phyloP scores from a whole-genome alignment of 225 moss, liverwort and hornwort species.

The Sphagnum contortum region DNA sequence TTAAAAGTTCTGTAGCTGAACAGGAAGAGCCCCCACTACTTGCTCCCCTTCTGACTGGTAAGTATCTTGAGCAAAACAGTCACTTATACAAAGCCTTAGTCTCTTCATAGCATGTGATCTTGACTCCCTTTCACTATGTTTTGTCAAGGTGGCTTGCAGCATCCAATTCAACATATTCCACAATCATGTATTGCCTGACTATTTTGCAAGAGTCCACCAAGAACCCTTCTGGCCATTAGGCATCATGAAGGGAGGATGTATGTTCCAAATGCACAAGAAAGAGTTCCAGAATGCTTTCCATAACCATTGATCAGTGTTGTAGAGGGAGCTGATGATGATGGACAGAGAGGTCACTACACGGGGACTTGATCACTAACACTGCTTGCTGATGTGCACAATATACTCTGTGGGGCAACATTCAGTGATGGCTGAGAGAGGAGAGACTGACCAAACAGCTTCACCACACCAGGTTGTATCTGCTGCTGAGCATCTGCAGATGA shows the following conservation, averaged over 20 bases:
- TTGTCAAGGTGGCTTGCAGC: slow-evolving; percentile 19
- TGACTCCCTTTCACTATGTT: slow-evolving; percentile 25
- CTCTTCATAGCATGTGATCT: slow-evolving; percentile 36
- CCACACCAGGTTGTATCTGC: slow-evolving; percentile 66
- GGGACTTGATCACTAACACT: slow-evolving; percentile 24
- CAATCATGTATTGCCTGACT: slow-evolving; percentile 24
- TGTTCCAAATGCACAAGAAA: slow-evolving; percentile 29
- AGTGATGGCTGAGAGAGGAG: slow-evolving; percentile 81
- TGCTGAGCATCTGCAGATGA: slow-evolving; percentile 48
- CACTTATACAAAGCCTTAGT: slow-evolving; percentile 15
- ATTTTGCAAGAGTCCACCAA: slow-evolving; percentile 24
- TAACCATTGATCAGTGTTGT: too few relatives aligned
- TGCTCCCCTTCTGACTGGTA: slow-evolving; percentile 19
- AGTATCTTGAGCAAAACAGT: slow-evolving; percentile 18
- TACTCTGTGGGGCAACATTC: slow-evolving; percentile 33
- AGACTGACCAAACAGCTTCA: slow-evolving; percentile 97
- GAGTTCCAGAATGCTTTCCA: slow-evolving; percentile 18
- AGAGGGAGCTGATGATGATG: slow-evolving; percentile 34
- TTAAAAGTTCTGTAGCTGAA: slow-evolving; percentile 30
- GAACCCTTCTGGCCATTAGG: slow-evolving; percentile 36
- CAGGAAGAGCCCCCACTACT: slow-evolving; percentile 14
- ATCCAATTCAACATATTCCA: slow-evolving; percentile 32
- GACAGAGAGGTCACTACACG: slow-evolving; percentile 45
- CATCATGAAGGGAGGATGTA: slow-evolving; percentile 20
- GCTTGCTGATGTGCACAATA: slow-evolving; percentile 17